Base-by-base conservation (phyloP, 2,329 filamentous ascomycete genomes). In the Colletotrichum tropicale region DNA sequence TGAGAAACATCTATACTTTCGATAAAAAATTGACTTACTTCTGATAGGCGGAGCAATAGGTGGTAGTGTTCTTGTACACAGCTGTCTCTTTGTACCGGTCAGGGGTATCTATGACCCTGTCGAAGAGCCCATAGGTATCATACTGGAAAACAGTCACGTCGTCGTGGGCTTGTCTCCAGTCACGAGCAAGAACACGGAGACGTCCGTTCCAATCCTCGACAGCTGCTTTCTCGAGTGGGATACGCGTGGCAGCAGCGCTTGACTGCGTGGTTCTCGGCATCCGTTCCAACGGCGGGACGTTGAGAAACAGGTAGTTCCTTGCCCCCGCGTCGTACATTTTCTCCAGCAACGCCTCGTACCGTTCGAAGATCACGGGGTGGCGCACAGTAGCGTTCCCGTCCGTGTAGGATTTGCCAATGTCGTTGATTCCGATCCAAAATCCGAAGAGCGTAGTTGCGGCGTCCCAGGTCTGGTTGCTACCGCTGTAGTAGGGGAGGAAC, bases 401-500 rank as follows among this genome's bases (percentile, higher is more conserved):
- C 5, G 15, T 48, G 34, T 67, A 71, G 0, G 52, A 65, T 78
- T 91, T 89, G 72, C 84, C 85, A 73, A 91, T 89, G 72, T 91
- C 89, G 79, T 91, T 91, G 76, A 91, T 85, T 2, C 88, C 90
- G 61, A 91, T 91, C 87, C 88, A 91, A 64, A 90, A 79, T 3
- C 86, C 86, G 1, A 90, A 84, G 3, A 91, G 81, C 3, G 86
- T 84, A 16, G 85, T 80, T 8, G 81, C 77, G 15, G 84, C 81
- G 16, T 86, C 78, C 77, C 89, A 89, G 5, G 78, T 78, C 10
- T 71, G 70, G 26, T 71, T 66, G n/a, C 8, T 26, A 6, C 48
- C 48, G 52, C 48, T 71, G 12, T 67, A 71, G 32, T 61, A 48
- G 6, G 70, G 52, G 6, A 84, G 79, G 78, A 88, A 91, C 77